A percentile compares a stretch with the other conserved stretches of the same genome.
Evolutionary conservation across 2,329 filamentous ascomycete genomes (phyloP).

Genomic region (Paracorniculantispora psalliotae): DNA sequence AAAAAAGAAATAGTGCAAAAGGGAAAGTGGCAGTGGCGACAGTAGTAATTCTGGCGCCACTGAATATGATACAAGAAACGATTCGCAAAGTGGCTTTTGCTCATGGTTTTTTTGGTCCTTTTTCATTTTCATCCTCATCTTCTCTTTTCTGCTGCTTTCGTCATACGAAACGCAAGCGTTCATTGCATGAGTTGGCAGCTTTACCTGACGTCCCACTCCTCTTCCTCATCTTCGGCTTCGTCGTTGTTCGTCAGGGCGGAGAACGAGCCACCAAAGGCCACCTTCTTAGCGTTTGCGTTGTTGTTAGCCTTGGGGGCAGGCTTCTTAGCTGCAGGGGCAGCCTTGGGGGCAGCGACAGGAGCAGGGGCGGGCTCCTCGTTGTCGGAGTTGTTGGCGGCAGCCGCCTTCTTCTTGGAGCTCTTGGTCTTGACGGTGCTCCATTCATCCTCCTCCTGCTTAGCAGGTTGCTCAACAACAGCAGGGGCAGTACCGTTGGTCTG

Average conservation of each 20-base stretch:
- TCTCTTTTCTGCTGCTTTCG: not conserved
- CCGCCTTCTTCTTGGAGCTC: conserved; percentile 37
- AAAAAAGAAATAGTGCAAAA: not conserved
- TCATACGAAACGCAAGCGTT: not conserved
- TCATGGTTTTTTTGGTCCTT: not conserved
- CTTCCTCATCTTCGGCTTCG: conserved; percentile 39
- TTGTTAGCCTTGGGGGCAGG: not conserved
- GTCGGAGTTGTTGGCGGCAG: conserved; percentile 34
- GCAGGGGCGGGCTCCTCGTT: conserved; percentile 28
- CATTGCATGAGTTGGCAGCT: not conserved
- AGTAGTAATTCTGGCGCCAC: not conserved
- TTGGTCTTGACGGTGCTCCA: conserved; percentile 57
- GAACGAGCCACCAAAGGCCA: conserved; percentile 39
- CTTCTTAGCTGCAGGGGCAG: not conserved
- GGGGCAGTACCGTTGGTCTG: conserved; percentile 30
- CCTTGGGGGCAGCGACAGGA: conserved; percentile 21
- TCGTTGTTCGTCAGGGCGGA: conserved; percentile 43
- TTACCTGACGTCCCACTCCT: conserved; percentile 49
- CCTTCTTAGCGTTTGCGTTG: conserved; percentile 19
- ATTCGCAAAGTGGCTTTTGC: conserved; percentile 1
- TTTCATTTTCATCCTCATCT: not conserved
- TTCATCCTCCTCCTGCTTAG: conserved; percentile 52
- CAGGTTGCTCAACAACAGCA: conserved; percentile 55
- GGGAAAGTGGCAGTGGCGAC: not conserved
- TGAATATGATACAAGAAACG: conserved; percentile 12